Evolutionary conservation across 768 basidiomycete species (phyloP).

Genomic region (Mrakia hoshinonis): DNA sequence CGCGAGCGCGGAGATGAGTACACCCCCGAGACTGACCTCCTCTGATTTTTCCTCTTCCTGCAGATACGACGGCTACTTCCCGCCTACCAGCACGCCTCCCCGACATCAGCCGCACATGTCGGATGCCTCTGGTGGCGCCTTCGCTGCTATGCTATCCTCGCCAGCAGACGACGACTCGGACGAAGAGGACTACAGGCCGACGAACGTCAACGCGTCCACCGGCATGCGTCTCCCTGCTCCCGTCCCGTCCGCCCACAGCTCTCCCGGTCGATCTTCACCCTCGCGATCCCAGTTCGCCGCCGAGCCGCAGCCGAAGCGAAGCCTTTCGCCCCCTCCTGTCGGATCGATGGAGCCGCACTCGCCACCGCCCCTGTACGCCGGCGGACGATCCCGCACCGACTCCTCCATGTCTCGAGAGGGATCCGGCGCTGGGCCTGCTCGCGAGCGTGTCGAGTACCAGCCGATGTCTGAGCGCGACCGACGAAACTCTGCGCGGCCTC

Average conservation of each 20-base stretch:
- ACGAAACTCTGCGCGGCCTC: neutral
- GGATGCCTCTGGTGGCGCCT: neutral
- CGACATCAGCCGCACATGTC: neutral
- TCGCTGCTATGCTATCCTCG: neutral
- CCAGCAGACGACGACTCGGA: neutral
- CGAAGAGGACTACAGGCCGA: slow-evolving; percentile 1
- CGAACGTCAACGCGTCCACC: neutral
- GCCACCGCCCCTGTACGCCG: slow-evolving; percentile 7
- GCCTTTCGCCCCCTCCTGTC: neutral
- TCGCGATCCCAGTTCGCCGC: neutral
- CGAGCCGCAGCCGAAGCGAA: neutral
- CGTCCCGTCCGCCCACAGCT: neutral
- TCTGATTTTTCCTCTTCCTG: neutral
- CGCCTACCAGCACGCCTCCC: neutral
- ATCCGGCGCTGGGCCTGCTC: neutral
- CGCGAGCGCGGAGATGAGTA: neutral
- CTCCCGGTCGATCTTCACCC: slow-evolving; percentile 3
- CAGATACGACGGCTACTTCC: slow-evolving; percentile 10
- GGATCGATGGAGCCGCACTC: neutral
- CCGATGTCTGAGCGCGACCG: neutral
- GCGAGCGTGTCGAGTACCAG: slow-evolving; percentile 5
- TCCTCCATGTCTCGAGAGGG: neutral
- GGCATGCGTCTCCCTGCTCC: slow-evolving; percentile 6
- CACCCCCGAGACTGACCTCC: neutral
- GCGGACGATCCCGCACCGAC: neutral